Conservation (phyloP, 2,329 filamentous ascomycete genomes). For the Trichoderma asperellum region DNA sequence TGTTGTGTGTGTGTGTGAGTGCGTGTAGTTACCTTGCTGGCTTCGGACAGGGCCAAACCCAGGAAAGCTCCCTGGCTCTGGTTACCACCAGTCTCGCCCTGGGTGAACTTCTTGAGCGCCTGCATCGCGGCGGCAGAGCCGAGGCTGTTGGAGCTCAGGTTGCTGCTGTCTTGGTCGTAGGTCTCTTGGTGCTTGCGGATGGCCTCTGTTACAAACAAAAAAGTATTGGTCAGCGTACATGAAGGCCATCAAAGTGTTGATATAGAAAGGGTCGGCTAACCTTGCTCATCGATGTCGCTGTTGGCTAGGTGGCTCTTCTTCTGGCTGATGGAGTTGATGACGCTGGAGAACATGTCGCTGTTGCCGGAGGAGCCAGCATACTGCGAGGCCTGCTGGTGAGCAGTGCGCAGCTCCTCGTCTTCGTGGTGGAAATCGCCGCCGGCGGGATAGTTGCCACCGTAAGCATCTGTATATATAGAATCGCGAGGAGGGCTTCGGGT, state of each 20-base stretch:
- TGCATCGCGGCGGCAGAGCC: slow-evolving; percentile 80
- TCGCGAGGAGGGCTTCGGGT: background rate
- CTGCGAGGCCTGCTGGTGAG: slow-evolving; percentile 53
- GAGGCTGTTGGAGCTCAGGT: slow-evolving; percentile 55
- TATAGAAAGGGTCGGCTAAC: slow-evolving; percentile 36
- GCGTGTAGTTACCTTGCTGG: slow-evolving; percentile 66
- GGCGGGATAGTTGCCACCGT: slow-evolving; percentile 30
- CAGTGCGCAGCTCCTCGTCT: slow-evolving; percentile 53
- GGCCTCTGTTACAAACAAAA: slow-evolving; percentile 53
- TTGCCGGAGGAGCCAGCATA: slow-evolving; percentile 53
- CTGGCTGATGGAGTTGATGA: slow-evolving; percentile 53
- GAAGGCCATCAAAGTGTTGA: background rate
- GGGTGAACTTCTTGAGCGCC: slow-evolving; percentile 77
- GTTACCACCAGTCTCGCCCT: slow-evolving; percentile 53
- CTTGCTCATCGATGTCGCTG: slow-evolving; percentile 55
- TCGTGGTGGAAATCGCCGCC: slow-evolving; percentile 47
- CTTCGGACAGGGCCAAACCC: slow-evolving; percentile 85
- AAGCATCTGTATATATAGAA: slow-evolving; percentile 25
- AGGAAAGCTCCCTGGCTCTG: slow-evolving; percentile 78
- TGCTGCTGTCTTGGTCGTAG: slow-evolving; percentile 59
- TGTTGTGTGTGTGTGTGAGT: background rate
- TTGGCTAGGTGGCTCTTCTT: slow-evolving; percentile 54
- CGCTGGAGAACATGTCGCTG: slow-evolving; percentile 53
- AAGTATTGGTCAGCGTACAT: background rate
- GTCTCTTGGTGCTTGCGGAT: slow-evolving; percentile 76